Percentiles rank a stretch among this genome's conserved stretches.
These are phyloP conservation scores for Desmodesmus armatus DNA, from an alignment of 139 green algal genomes.

Conservation along the genomic window DNA sequence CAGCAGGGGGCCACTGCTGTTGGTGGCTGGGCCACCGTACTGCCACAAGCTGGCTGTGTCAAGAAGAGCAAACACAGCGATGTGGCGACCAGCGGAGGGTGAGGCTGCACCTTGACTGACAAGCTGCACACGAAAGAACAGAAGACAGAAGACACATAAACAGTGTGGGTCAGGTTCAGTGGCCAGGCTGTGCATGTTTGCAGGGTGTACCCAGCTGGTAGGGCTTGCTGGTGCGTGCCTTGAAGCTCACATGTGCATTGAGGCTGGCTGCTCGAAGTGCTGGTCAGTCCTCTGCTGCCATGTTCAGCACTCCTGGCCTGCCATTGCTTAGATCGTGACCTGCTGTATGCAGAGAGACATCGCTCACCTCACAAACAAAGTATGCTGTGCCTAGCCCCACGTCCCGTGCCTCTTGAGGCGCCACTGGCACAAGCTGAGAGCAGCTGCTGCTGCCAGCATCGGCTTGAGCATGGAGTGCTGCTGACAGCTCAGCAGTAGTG, in stretches of 20 bases:
- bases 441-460: background rate
- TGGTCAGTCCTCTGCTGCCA: no score
- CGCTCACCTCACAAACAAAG: slow-evolving; percentile 39
- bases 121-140: background rate
- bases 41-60: slow-evolving; percentile 34
- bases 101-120: background rate
- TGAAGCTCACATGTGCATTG: no score
- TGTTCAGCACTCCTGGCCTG: no score
- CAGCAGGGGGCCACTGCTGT: background rate
- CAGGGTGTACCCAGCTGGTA: no score
- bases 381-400: background rate
- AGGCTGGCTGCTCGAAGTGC: no score
- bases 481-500: slow-evolving; percentile 16
- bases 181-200: background rate
- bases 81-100: background rate
- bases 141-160: background rate
- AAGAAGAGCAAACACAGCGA: slow-evolving; percentile 3
- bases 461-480: background rate
- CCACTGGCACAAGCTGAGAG: background rate
- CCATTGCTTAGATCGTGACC: background rate
- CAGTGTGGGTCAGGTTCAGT: no score
- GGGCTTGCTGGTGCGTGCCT: no score
- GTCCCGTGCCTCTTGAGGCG: background rate
- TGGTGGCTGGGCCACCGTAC: background rate
- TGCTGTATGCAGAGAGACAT: background rate